These are phyloP conservation scores for Polyplosphaeria fusca DNA, from an alignment of 495 filamentous ascomycete genomes.

Conservation along the genomic window DNA sequence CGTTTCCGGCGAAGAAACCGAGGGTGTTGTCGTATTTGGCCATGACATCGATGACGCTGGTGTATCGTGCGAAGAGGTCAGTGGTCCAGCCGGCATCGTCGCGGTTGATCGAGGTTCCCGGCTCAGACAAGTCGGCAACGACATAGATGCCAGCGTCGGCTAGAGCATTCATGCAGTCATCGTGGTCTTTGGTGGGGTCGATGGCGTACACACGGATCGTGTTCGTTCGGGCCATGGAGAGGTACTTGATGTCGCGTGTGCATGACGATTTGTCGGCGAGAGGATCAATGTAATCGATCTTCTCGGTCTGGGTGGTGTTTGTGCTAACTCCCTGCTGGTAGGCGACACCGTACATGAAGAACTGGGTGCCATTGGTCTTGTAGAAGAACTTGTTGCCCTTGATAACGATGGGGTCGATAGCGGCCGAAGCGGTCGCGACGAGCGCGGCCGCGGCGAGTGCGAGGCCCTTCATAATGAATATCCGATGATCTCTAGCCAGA, in stretches of 20 bases:
- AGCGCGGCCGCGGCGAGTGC: conserved; percentile 35
- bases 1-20: conserved; percentile 96
- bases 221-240: conserved; percentile 77
- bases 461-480: conserved; percentile 31
- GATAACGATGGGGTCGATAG: conserved; percentile 44
- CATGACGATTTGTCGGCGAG: conserved; percentile 68
- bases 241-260: conserved; percentile 76
- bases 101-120: conserved; percentile 77
- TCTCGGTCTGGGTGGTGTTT: conserved; percentile 44
- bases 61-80: conserved; percentile 74
- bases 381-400: conserved; percentile 77
- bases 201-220: conserved; percentile 91
- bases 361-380: conserved; percentile 71
- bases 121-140: conserved; percentile 81
- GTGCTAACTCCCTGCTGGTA: conserved; percentile 66
- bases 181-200: conserved; percentile 74
- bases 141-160: conserved; percentile 90
- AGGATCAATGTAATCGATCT: conserved; percentile 58
- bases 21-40: conserved; percentile 78
- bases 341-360: conserved; percentile 85
- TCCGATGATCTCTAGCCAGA: conserved; percentile 30
- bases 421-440: conserved; percentile 32
- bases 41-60: conserved; percentile 75
- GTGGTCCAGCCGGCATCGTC: conserved; percentile 72
- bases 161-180: conserved; percentile 78